phyloP scores from a whole-genome alignment of 768 basidiomycete genomes.

The Antrodiella citrinella region DNA sequence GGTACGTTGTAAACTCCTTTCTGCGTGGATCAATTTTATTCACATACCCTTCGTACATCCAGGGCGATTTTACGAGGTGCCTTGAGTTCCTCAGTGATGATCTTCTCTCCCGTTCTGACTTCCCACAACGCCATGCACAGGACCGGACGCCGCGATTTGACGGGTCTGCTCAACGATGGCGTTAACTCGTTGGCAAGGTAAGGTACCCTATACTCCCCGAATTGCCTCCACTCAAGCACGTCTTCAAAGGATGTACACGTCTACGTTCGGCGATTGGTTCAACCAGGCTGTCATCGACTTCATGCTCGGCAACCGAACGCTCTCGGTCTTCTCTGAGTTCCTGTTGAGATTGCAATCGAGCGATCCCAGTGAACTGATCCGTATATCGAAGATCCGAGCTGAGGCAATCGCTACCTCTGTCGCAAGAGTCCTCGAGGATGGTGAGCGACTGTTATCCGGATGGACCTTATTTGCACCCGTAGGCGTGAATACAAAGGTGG shows the following conservation, averaged over 20 bases:
- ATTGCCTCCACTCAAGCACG: neutral
- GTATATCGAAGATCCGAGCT: slow-evolving; percentile 80
- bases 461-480: slow-evolving; percentile 92
- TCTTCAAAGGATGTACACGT: slow-evolving; percentile 64
- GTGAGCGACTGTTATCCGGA: slow-evolving; percentile 62
- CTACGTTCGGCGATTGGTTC: slow-evolving; percentile 94
- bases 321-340: slow-evolving; percentile 91
- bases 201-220: slow-evolving; percentile 3
- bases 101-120: slow-evolving; percentile 1
- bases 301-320: slow-evolving; percentile 79
- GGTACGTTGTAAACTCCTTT: no score
- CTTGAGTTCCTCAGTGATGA: neutral
- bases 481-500: slow-evolving; percentile 59
- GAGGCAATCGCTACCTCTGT: slow-evolving; percentile 91
- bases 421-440: slow-evolving; percentile 34
- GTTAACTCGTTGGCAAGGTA: slow-evolving; percentile 87
- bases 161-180: slow-evolving; percentile 90
- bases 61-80: slow-evolving; percentile 87
- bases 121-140: slow-evolving; percentile 29
- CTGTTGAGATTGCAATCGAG: slow-evolving; percentile 78
- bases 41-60: no score
- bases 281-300: slow-evolving; percentile 93
- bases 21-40: no score
- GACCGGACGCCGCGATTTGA: slow-evolving; percentile 92
- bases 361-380: slow-evolving; percentile 86